Base-by-base conservation (phyloP, 768 basidiomycete species). In the Neoboletus magnificus region DNA sequence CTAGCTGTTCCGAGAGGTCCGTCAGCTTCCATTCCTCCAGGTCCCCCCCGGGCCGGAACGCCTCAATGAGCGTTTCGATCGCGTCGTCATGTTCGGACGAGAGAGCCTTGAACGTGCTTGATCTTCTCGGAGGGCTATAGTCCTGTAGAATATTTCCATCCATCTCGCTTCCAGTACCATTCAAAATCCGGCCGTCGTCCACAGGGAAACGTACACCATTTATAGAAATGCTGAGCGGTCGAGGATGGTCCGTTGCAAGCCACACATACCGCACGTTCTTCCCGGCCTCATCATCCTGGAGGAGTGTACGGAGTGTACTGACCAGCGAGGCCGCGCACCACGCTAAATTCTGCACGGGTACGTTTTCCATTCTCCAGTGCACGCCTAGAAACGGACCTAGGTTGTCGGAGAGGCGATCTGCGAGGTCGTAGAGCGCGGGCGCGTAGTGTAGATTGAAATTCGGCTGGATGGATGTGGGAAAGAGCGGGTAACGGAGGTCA, bases 291-390 rank as follows among this genome's bases (percentile, higher is more conserved):
- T 73, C 55, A 2, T 69, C 57, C n/a, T 66, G 64, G 25, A 77
- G 69, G n/a, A 77, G 50, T 12, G 64, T 54, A 2, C 63, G 58
- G 27, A 86, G 71, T 7, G 73, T 70, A 42, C 75, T 72, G 37
- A 85, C 71, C 42, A 86, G 73, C 1, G 76, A 75, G 44, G 75
- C 69, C 0, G 81, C 81, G 61, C 84, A 86, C 37, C 76, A 74
- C 0, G 71, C 66, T 8, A 85, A 71, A 36, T 73, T 62, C 20
- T 70, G 66, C 1, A 73, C 63, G 1, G 76, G 64, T 50, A 84
- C 70, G 16, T 74, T 79, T 58, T 84, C 82, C 74, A 81, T 81
- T 22, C 79, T 71, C 83, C 82, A 86, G 60, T 84, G 80, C 9
- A 86, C 75, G 0, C 74, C 78, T 4, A 79, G 61, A 64, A 79